Evolutionary conservation across 2,329 filamentous ascomycete species (phyloP), one percentile per base, ranked within the genome.

Genomic region (Bipolaris gigantea): DNA sequence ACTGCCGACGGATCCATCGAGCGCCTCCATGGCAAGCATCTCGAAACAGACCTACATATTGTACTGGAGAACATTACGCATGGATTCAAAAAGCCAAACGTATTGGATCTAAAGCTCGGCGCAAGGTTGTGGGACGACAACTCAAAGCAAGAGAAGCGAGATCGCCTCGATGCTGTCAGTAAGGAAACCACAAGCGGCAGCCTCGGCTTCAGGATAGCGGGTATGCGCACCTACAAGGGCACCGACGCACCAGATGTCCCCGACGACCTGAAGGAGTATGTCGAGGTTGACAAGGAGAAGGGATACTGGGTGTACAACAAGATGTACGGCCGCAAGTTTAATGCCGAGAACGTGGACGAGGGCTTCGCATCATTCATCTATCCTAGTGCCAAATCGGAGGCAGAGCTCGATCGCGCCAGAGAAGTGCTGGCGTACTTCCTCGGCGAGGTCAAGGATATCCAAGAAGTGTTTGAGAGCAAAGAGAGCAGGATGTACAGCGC

Each of bases 61-160:
- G 92, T 96, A 11, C 79, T 97, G 25, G 89, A 92, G 70, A 97
- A 97, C 71, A 84, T 90, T 6, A 87, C 91, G 0, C 83, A 84
- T 60, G 91, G 90, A 0, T 97, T 92, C 79, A 84, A 83, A 66
- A 83, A 85, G 54, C 91, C 94, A 6, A 97, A 96, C 65, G 91
- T 99, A 7, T 79, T 99, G 53, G 94, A 99, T 70, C 84, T 96
- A 61, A 99, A 99, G 77, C 84, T 99, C 18, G 94, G 94, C 39
- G 83, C 86, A 45, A 84, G 90, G 30, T 78, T 99, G 5, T 97
- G 92, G 88, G 93, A 90, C 13, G 90, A 96, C 34, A 79, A 80
- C 57, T 83, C 86, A 3, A 79, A 80, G 21, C 74, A 77, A 0
- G 79, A 81, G 27, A 88, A 88, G 71, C 77, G 84, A 15, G 79